Evolutionary conservation across 352 stramenopile species (phyloP), one percentile per base, ranked within the genome.

Genomic region (Aphanomyces euteiches): DNA sequence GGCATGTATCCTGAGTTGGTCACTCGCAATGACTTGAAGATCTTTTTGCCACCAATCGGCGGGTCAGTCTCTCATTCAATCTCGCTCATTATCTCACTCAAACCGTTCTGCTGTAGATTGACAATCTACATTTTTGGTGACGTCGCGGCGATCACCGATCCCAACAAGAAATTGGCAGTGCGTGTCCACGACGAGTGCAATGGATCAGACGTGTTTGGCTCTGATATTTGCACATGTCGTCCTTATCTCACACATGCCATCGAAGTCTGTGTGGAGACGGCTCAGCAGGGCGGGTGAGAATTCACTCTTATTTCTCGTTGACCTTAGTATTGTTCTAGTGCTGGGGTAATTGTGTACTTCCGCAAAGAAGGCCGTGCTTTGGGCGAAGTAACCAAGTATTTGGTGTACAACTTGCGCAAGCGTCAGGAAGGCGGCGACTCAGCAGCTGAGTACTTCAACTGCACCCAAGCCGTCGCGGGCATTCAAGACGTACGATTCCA

Each of bases 101-200:
- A 58, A 60, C 56, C 0, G 43, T 70, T 67, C 34, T 21, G 34
- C 47, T 60, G 1, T 69, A 92, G 84, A 5, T 76, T 95, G 73
- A 91, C 85, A 45, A 98, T 99, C 80, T 99, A 99, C 85, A 99
- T 99, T 60, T 99, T 98, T 81, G 97, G 97, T 66, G 96, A 98
- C 72, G 89, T 97, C 21, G 90, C 95, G 53, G 96, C 92, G 37
- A 98, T 99, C 66, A 87, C 97, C 37, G 96, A 99, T 71, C 96
- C 98, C 71, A 96, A 95, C 64, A 98, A 99, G 80, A 93, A 97
- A 73, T 75, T 99, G 7, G 98, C 97, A 0, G 93, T 98, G 17
- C 90, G 97, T 68, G 97, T 99, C 13, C 97, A 99, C 78, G 97
- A 99, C 74, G 97, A 99, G 78, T 99, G 97, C 82, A 99, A 99